These are phyloP conservation scores for Pestalotiopsis fici DNA, from an alignment of 2,329 filamentous ascomycete genomes.

Conservation along the genomic window DNA sequence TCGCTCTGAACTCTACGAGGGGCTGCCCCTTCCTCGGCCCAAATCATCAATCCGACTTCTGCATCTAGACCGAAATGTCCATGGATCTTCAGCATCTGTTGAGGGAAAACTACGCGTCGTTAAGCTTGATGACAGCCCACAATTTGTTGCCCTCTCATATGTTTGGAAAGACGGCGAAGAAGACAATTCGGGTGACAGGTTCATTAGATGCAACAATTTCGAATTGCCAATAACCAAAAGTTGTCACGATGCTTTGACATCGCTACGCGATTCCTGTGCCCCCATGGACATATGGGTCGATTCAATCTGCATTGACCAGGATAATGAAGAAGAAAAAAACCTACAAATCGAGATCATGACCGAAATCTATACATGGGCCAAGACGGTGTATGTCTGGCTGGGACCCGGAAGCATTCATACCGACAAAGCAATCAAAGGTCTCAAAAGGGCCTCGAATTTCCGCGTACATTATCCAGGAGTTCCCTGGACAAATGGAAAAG, in stretches of 20 bases:
- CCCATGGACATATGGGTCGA: slow-evolving; percentile 15
- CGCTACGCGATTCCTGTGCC: not conserved
- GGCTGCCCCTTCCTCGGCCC: too few relatives aligned
- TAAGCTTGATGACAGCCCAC: not conserved
- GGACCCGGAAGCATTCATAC: not conserved
- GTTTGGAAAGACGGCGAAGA: not conserved
- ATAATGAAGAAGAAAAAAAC: slow-evolving; percentile 14
- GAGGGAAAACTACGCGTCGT: too few relatives aligned
- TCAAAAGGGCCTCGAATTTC: not conserved
- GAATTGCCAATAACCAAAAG: not conserved
- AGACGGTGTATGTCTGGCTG: not conserved
- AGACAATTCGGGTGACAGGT: too few relatives aligned
- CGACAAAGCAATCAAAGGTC: not conserved
- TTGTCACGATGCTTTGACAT: not conserved
- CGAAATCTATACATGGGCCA: slow-evolving; percentile 13
- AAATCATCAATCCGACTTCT: too few relatives aligned
- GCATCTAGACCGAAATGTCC: too few relatives aligned
- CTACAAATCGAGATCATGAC: slow-evolving; percentile 15
- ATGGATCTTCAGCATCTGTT: too few relatives aligned
- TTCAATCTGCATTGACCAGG: slow-evolving; percentile 16
- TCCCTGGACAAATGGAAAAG: not conserved
- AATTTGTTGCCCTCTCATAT: not conserved
- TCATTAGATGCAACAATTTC: not conserved
- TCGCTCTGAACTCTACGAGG: too few relatives aligned
- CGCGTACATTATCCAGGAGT: not conserved